phyloP scores from a whole-genome alignment of 345 rosid species.

The Hypericum perforatum region DNA sequence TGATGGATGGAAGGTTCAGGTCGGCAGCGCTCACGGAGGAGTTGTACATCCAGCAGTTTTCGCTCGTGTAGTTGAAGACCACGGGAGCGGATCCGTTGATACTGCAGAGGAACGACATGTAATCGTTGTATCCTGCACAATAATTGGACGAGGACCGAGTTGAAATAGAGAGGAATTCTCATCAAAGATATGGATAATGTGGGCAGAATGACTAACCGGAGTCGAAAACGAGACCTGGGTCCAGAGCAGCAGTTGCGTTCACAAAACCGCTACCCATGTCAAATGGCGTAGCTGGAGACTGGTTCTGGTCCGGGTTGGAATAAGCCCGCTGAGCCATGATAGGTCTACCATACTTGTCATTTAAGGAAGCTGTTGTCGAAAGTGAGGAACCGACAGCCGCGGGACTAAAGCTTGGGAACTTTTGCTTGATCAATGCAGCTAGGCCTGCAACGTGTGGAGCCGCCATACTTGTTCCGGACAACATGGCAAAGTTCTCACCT shows the following conservation, averaged over 20 bases:
- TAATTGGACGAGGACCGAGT: not conserved
- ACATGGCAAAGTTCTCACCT: conserved; percentile 91
- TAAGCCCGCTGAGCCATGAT: conserved; percentile 95
- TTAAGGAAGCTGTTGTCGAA: conserved; percentile 59
- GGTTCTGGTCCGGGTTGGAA: conserved; percentile 61
- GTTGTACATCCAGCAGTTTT: conserved; percentile 41
- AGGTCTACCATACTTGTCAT: conserved; percentile 54
- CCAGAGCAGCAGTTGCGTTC: conserved; percentile 78
- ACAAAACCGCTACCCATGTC: conserved; percentile 97
- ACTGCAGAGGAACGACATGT: conserved; percentile 79
- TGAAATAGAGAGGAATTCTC: not conserved
- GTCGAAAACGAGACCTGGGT: conserved; percentile 78
- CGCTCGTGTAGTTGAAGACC: conserved; percentile 72
- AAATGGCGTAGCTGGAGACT: conserved; percentile 86
- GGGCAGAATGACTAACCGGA: conserved; percentile 42
- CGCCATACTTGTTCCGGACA: conserved; percentile 99
- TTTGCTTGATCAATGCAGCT: conserved; percentile 82
- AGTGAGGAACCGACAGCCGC: conserved; percentile 86
- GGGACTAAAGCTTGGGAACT: conserved; percentile 62
- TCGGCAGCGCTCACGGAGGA: conserved; percentile 36
- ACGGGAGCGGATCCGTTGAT: conserved; percentile 67
- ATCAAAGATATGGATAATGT: not conserved
- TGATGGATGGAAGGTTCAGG: conserved; percentile 83
- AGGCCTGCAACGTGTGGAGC: conserved; percentile 98
- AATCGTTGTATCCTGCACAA: conserved; percentile 55